Evolutionary conservation across 2,329 filamentous ascomycete genomes (phyloP).

Genomic region (Aureobasidium sp.): DNA sequence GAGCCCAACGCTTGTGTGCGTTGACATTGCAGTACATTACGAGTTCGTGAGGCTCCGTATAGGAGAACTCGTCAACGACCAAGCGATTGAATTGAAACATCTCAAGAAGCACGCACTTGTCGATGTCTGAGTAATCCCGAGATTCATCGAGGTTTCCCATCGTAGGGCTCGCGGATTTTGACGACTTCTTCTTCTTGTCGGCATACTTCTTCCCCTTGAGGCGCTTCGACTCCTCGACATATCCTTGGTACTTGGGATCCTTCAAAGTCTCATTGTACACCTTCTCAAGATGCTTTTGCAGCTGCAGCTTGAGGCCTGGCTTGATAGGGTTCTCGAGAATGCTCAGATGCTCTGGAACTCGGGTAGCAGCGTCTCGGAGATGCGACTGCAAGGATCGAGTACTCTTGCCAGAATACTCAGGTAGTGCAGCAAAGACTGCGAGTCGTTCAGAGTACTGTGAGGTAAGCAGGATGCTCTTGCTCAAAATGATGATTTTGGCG

Average conservation of each 20-base stretch:
- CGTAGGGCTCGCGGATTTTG: no score
- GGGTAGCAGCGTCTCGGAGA: slow-evolving; percentile 38
- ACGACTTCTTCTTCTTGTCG: neutral
- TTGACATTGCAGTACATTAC: slow-evolving; percentile 28
- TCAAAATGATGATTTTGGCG: slow-evolving; percentile 47
- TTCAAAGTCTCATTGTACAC: slow-evolving; percentile 23
- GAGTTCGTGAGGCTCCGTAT: slow-evolving; percentile 33
- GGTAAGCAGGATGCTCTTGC: slow-evolving; percentile 16
- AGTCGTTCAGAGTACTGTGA: slow-evolving; percentile 25
- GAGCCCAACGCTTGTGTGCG: slow-evolving; percentile 49
- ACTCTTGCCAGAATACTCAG: slow-evolving; percentile 31
- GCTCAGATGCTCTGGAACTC: slow-evolving; percentile 32
- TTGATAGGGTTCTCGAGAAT: no score
- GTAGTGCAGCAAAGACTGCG: slow-evolving; percentile 43
- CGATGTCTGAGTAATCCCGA: no score
- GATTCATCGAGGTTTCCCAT: no score
- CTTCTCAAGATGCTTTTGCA: slow-evolving; percentile 23
- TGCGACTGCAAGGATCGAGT: slow-evolving; percentile 46
- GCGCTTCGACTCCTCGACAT: slow-evolving; percentile 20
- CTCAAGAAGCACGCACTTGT: slow-evolving; percentile 38
- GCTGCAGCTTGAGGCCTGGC: neutral
- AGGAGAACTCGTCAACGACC: slow-evolving; percentile 58
- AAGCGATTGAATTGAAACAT: slow-evolving; percentile 54
- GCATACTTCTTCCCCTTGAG: slow-evolving; percentile 9
- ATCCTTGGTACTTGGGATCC: slow-evolving; percentile 29